These are phyloP conservation scores for Asterophora lycoperdoides DNA, from an alignment of 768 basidiomycete genomes.

Conservation along the genomic window DNA sequence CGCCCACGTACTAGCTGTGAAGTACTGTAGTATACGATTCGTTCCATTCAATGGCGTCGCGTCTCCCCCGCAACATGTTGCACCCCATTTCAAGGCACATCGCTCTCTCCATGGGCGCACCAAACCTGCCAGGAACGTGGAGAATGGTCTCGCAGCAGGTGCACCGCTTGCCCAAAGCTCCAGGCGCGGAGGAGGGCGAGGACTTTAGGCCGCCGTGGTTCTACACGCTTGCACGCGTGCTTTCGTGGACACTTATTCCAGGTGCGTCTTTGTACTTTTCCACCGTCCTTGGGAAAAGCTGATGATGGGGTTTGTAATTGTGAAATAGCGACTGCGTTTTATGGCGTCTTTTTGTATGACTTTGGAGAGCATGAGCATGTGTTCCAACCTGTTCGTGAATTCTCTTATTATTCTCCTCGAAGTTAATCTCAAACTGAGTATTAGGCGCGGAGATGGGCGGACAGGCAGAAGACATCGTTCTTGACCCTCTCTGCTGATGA, in stretches of 20 bases:
- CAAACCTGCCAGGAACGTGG: neutral
- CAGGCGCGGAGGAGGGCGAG: constrained; percentile 16
- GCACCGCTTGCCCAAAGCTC: constrained; percentile 8
- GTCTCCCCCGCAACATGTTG: constrained; percentile 5
- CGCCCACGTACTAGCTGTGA: no score
- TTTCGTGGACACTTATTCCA: constrained; percentile 54
- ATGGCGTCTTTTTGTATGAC: constrained; percentile 59
- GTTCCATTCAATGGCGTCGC: neutral
- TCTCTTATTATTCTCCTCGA: neutral
- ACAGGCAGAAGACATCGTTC: constrained; percentile 44
- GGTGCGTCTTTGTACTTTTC: constrained; percentile 37
- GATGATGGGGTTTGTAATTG: no score
- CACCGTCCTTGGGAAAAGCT: neutral
- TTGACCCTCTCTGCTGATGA: constrained; percentile 60
- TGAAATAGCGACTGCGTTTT: constrained; percentile 48
- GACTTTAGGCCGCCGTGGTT: constrained; percentile 64
- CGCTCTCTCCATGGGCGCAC: neutral
- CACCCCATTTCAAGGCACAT: neutral
- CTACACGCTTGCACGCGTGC: constrained; percentile 45
- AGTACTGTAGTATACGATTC: no score
- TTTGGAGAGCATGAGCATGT: constrained; percentile 71
- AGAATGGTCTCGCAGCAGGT: constrained; percentile 17
- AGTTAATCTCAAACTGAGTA: neutral
- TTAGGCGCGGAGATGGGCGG: constrained; percentile 58
- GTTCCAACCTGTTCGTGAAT: constrained; percentile 54